Percentiles rank a stretch among this genome's conserved stretches.
Evolutionary conservation across 768 basidiomycete species (phyloP).

Genomic region (Naganishia onofrii): DNA sequence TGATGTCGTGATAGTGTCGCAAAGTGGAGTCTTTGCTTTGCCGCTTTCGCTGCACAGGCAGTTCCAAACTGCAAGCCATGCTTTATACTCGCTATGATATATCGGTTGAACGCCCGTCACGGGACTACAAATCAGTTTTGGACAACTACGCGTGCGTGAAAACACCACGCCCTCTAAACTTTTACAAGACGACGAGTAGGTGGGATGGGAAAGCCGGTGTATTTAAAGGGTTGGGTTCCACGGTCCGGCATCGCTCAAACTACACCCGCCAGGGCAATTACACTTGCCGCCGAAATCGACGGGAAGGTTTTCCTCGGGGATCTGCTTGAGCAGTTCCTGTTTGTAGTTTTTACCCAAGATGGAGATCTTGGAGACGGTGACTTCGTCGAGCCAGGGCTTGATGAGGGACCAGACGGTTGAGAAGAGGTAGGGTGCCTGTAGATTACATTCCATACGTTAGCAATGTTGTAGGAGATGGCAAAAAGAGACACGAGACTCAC

Average conservation of each 20-base stretch:
- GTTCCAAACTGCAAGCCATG: too few relatives aligned
- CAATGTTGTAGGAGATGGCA: not conserved
- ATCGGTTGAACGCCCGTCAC: not conserved
- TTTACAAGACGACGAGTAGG: not conserved
- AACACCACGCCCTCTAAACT: not conserved
- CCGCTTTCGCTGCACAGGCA: too few relatives aligned
- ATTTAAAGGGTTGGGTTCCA: conserved; percentile 61
- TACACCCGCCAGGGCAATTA: conserved; percentile 74
- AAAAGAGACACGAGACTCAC: not conserved
- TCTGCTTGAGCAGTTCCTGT: conserved; percentile 73
- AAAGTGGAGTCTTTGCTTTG: too few relatives aligned
- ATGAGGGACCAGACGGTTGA: conserved; percentile 80
- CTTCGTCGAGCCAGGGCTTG: conserved; percentile 91
- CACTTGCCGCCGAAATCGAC: conserved; percentile 80
- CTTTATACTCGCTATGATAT: not conserved
- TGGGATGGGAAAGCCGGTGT: too few relatives aligned
- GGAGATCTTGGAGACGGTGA: conserved; percentile 90
- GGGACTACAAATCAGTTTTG: not conserved
- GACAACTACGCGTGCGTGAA: not conserved
- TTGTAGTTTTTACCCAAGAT: conserved; percentile 77
- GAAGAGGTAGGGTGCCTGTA: conserved; percentile 79
- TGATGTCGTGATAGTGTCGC: too few relatives aligned
- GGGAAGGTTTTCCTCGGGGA: conserved; percentile 78
- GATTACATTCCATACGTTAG: not conserved
- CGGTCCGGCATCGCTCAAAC: conserved; percentile 83